Percentiles rank a stretch among this genome's conserved stretches.
Evolutionary conservation across 2,329 filamentous ascomycete genomes (phyloP).

Genomic region (Bipolaris sorokiniana): DNA sequence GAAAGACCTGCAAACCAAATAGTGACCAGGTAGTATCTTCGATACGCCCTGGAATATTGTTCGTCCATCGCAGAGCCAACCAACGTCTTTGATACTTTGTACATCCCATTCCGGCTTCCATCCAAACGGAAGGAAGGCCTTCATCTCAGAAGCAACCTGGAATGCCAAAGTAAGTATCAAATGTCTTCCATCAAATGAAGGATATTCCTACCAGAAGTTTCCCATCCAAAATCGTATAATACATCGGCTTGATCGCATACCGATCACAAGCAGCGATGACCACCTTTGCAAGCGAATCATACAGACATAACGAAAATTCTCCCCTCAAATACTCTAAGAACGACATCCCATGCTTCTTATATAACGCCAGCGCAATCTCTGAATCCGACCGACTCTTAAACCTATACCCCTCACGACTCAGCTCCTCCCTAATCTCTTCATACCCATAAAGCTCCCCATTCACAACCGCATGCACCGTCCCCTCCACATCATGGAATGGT

Average conservation of each 20-base stretch:
- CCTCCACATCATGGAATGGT: slow-evolving; percentile 30
- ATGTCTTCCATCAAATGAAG: not conserved
- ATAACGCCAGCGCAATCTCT: slow-evolving; percentile 61
- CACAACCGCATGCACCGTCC: slow-evolving; percentile 60
- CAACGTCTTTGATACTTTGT: slow-evolving; percentile 51
- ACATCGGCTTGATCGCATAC: slow-evolving; percentile 64
- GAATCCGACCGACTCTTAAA: slow-evolving; percentile 59
- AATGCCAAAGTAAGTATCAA: not conserved
- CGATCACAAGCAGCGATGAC: slow-evolving; percentile 61
- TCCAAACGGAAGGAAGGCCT: slow-evolving; percentile 59
- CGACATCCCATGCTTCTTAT: slow-evolving; percentile 51
- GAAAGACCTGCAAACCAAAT: slow-evolving; percentile 37
- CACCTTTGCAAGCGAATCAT: slow-evolving; percentile 51
- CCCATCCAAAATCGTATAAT: slow-evolving; percentile 54
- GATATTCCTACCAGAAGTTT: slow-evolving; percentile 47
- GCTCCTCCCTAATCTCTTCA: slow-evolving; percentile 52
- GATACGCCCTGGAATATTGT: slow-evolving; percentile 60
- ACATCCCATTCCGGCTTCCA: slow-evolving; percentile 63
- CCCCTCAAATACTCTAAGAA: slow-evolving; percentile 58
- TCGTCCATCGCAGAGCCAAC: slow-evolving; percentile 54
- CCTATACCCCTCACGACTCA: slow-evolving; percentile 46
- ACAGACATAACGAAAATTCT: slow-evolving; percentile 62
- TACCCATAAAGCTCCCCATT: slow-evolving; percentile 67
- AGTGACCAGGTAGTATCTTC: slow-evolving; percentile 40
- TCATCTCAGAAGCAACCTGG: slow-evolving; percentile 53